These are phyloP conservation scores for Geranomyces variabilis DNA, from an alignment of 192 early-diverging fungal species.

Conservation along the genomic window DNA sequence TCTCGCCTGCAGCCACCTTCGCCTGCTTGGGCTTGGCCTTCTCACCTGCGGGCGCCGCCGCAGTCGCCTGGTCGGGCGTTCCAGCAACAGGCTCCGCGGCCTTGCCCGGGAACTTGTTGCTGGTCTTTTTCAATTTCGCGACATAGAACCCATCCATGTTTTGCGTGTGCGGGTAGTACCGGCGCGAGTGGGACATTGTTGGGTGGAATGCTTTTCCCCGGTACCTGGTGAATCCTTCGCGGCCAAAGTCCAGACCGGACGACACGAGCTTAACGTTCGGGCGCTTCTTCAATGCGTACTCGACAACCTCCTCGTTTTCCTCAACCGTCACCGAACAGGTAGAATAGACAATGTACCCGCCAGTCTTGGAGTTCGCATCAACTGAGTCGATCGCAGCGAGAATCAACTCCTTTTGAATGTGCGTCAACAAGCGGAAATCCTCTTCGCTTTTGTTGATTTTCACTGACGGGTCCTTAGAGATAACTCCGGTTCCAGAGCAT, in stretches of 20 bases:
- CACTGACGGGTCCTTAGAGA: slow-evolving; percentile 95
- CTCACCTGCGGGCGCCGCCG: slow-evolving; percentile 16
- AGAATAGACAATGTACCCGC: slow-evolving; percentile 97
- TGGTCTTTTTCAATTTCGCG: slow-evolving; percentile 94
- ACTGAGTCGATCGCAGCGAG: slow-evolving; percentile 95
- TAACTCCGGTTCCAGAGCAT: slow-evolving; percentile 98
- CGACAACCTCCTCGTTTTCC: slow-evolving; percentile 96
- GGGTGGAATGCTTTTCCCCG: slow-evolving; percentile 88
- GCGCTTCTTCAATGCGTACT: slow-evolving; percentile 92
- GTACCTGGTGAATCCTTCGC: slow-evolving; percentile 88
- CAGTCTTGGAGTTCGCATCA: slow-evolving; percentile 89
- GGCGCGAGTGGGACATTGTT: slow-evolving; percentile 76
- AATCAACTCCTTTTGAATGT: slow-evolving; percentile 95
- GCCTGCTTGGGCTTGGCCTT: slow-evolving; percentile 35
- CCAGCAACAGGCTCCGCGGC: slow-evolving; percentile 27
- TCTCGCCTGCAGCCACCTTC: not conserved
- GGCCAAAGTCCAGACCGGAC: slow-evolving; percentile 90
- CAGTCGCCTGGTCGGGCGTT: slow-evolving; percentile 13
- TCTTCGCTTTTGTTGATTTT: slow-evolving; percentile 92
- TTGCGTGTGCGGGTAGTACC: slow-evolving; percentile 96
- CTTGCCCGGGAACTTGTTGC: slow-evolving; percentile 73
- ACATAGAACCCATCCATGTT: slow-evolving; percentile 99
- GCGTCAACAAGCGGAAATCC: slow-evolving; percentile 90
- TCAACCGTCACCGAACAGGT: slow-evolving; percentile 98
- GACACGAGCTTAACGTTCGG: slow-evolving; percentile 92